Evolutionary conservation across 73 alveolate genomes (phyloP), one percentile per base, ranked within the genome.

Genomic region (Durusdinium trenchii): DNA sequence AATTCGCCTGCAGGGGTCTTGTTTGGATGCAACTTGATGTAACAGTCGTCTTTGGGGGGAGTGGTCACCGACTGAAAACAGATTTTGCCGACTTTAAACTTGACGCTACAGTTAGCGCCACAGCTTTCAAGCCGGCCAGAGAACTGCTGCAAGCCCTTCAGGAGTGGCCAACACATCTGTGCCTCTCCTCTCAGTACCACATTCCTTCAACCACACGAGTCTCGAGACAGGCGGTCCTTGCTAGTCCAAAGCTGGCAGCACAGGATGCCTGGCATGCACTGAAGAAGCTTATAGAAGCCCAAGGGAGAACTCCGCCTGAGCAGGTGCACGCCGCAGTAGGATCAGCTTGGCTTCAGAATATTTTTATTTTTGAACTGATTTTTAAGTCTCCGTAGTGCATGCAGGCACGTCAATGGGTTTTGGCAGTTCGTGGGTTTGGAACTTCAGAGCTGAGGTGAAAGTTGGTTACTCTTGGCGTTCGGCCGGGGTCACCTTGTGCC

Each of bases 151-250:
- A n/a, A n/a, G n/a, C n/a, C n/a, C n/a, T n/a, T n/a, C n/a, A n/a
- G n/a, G 96, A 61, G 52, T 89, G 96, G 96, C 86, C 86, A 9
- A 9, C 96, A 69, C 96, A 89, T n/a, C 86, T 89, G 9, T 89
- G 96, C 51, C 52, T 89, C 26, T 89, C 96, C 42, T 52, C 85
- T 12, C 96, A 89, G 71, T 89, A 89, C 62, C 96, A 64, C 7
- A 86, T 89, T 85, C 96, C 96, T 0, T 52, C 47, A 61, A 89
- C 96, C 40, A 46, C 86, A 30, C 43, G 85, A 9, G 96, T 89
- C 23, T 71, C 96, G 5, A 46, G 96, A 40, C 52, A 69, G 69
- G 96, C 96, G 30, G 86, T 89, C 67, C 46, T 64, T 3, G 57
- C 86, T 18, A 71, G 43, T 12, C 46, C 84, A 3, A 51, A 7